Conservation (phyloP, 2,329 filamentous ascomycete genomes). For the Hypocreales sp. region DNA sequence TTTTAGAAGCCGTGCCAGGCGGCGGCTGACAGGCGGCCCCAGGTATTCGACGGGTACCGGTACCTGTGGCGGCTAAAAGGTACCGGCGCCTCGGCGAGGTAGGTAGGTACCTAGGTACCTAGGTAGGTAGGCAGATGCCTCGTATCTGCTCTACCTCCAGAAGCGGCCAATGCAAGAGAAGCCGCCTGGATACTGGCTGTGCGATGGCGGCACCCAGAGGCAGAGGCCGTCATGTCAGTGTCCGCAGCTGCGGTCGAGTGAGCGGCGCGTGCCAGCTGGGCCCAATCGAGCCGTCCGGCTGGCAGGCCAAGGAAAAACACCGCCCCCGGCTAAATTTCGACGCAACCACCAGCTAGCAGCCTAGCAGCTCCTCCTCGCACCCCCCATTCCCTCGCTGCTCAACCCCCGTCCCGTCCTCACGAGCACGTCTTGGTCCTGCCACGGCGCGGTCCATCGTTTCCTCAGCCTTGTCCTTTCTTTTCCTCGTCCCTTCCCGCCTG, state of each 20-base stretch:
- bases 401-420: conserved; percentile 5
- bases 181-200: too few species aligned
- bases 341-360: conserved; percentile 2
- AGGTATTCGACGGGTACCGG: too few species aligned
- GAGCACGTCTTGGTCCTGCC: conserved; percentile 7
- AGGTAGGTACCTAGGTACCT: not conserved
- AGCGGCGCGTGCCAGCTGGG: conserved; percentile 1
- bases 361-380: not conserved
- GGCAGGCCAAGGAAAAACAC: too few species aligned
- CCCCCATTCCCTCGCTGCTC: conserved; percentile 2
- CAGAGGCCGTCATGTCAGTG: too few species aligned
- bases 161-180: too few species aligned
- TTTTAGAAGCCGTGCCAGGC: too few species aligned
- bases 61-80: too few species aligned
- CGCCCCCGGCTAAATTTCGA: conserved; percentile 7
- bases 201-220: too few species aligned
- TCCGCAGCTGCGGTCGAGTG: too few species aligned
- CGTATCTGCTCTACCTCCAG: too few species aligned
- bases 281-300: not conserved
- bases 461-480: not conserved
- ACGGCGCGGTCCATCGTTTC: conserved; percentile 6
- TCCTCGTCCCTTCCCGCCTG: not conserved
- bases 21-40: too few species aligned
- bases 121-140: not conserved
- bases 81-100: too few species aligned